Evolutionary conservation across 805 yeast genomes (phyloP).

Genomic region (Kodamaea hsintzibuensis): DNA sequence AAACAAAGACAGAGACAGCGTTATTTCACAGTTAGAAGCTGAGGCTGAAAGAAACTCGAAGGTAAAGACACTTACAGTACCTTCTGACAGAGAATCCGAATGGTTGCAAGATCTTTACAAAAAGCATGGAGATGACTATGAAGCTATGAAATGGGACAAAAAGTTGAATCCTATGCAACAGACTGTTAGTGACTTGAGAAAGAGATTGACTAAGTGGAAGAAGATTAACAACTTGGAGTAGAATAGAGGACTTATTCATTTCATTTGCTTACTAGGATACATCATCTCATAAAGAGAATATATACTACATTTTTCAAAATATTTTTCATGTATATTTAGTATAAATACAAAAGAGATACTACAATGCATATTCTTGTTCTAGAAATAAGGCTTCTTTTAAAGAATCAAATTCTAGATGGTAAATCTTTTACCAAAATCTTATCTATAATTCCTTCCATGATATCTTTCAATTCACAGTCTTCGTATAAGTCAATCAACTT

Average conservation of each 20-base stretch:
- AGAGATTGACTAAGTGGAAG: slow-evolving; percentile 72
- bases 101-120: slow-evolving; percentile 67
- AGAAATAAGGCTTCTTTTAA: background rate
- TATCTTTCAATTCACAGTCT: slow-evolving; percentile 34
- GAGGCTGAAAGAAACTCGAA: slow-evolving; percentile 45
- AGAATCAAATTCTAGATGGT: slow-evolving; percentile 23
- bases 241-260: too few species aligned
- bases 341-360: background rate
- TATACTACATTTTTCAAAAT: background rate
- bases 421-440: slow-evolving; percentile 32
- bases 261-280: too few species aligned
- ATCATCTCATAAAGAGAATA: background rate
- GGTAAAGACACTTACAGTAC: slow-evolving; percentile 51
- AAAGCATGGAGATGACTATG: slow-evolving; percentile 86
- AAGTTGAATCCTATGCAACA: slow-evolving; percentile 82
- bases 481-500: slow-evolving; percentile 37
- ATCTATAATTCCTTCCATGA: slow-evolving; percentile 37
- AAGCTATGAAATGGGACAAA: slow-evolving; percentile 89
- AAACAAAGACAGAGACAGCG: slow-evolving; percentile 36
- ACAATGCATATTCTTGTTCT: background rate
- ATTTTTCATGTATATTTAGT: background rate
- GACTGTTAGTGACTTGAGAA: slow-evolving; percentile 78
- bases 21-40: slow-evolving; percentile 68
- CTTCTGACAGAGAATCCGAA: slow-evolving; percentile 69
- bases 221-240: slow-evolving; percentile 30